A percentile compares a stretch with the other conserved stretches of the same genome.
Evolutionary conservation across 805 yeast species (phyloP).

Genomic region (Henningerozyma blattae): DNA sequence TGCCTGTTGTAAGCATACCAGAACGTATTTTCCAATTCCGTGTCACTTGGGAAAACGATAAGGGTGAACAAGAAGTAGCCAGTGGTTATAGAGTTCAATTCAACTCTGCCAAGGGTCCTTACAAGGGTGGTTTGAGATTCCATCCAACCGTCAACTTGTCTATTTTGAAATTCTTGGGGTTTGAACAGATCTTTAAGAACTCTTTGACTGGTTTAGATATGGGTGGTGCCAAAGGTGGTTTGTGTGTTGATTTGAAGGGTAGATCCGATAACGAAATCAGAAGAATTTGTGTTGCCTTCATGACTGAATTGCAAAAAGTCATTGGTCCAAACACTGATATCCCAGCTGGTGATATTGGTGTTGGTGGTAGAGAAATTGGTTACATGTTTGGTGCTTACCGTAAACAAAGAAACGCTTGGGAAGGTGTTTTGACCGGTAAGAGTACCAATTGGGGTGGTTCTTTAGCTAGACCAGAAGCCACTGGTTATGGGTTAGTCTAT

Average conservation of each 20-base stretch:
- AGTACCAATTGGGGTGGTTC: conserved; percentile 99
- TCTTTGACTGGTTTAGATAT: conserved; percentile 94
- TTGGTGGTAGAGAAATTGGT: conserved; percentile 90
- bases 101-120: conserved; percentile 97
- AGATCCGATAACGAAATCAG: conserved; percentile 88
- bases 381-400: conserved; percentile 96
- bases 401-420: conserved; percentile 79
- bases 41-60: conserved; percentile 96
- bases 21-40: conserved; percentile 96
- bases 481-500: conserved; percentile 96
- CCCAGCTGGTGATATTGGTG: conserved; percentile 99
- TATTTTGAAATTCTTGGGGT: conserved; percentile 90
- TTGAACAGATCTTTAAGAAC: conserved; percentile 96
- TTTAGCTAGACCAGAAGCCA: conserved; percentile 97
- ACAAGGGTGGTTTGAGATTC: conserved; percentile 97
- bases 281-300: conserved; percentile 91
- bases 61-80: conserved; percentile 84
- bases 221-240: conserved; percentile 99
- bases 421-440: conserved; percentile 97
- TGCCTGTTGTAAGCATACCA: conserved; percentile 86
- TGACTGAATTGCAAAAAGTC: conserved; percentile 91
- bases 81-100: conserved; percentile 97
- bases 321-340: conserved; percentile 97
- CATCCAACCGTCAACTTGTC: conserved; percentile 95
- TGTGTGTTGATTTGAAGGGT: conserved; percentile 96